These are phyloP conservation scores for Erigeron philadelphicus DNA, from an alignment of 140 eudicot species.

Conservation along the genomic window DNA sequence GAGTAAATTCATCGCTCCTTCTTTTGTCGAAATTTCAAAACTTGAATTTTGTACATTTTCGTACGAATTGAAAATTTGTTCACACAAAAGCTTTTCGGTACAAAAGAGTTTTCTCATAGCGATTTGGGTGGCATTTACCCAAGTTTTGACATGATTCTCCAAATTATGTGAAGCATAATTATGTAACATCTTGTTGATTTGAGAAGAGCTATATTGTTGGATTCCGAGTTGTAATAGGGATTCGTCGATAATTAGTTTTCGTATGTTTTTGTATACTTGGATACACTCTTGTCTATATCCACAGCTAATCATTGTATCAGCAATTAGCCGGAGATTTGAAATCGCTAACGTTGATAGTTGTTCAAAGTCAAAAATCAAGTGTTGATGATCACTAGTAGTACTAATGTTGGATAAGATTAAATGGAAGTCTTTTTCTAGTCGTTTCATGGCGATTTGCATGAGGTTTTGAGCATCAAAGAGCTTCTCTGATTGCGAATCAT, in stretches of 20 bases:
- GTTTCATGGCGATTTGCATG: slow-evolving; percentile 44
- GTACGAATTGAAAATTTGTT: slow-evolving; percentile 35
- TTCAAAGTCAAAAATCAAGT: slow-evolving; percentile 1
- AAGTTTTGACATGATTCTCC: slow-evolving; percentile 29
- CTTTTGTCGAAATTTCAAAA: slow-evolving; percentile 29
- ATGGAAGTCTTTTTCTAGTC: slow-evolving; percentile 44
- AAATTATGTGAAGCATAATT: slow-evolving; percentile 11
- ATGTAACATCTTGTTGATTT: slow-evolving; percentile 28
- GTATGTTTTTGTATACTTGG: slow-evolving; percentile 30
- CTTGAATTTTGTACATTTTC: slow-evolving; percentile 28
- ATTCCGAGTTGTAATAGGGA: slow-evolving; percentile 35
- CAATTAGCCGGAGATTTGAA: slow-evolving; percentile 38
- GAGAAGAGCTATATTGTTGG: slow-evolving; percentile 27
- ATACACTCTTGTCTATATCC: slow-evolving; percentile 48
- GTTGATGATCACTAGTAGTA: not conserved
- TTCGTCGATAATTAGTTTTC: slow-evolving; percentile 40
- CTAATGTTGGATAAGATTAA: slow-evolving; percentile 16
- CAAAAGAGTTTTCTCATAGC: slow-evolving; percentile 33
- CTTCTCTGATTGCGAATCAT: slow-evolving; percentile 25
- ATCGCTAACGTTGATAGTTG: slow-evolving; percentile 15
- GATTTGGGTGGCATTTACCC: slow-evolving; percentile 36
- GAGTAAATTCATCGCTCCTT: slow-evolving; percentile 37
- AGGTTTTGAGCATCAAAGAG: slow-evolving; percentile 33
- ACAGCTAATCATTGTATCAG: slow-evolving; percentile 45
- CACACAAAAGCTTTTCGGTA: slow-evolving; percentile 43